Percentiles rank a stretch among this genome's conserved stretches.
phyloP scores from a whole-genome alignment of 2,329 filamentous ascomycete species.

The Daldinia sp. region DNA sequence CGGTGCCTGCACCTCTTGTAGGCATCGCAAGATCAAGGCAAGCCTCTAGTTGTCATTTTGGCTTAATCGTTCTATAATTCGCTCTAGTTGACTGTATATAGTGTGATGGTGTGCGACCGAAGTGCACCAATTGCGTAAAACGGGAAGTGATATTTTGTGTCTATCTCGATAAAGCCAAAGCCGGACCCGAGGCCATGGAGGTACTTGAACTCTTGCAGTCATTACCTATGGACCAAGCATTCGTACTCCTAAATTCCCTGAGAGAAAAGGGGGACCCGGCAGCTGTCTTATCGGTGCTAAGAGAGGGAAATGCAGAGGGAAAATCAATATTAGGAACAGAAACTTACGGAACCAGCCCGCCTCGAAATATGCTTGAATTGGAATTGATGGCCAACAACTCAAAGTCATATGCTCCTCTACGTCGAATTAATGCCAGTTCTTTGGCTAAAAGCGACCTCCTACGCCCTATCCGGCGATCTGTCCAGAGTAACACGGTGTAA shows the following conservation, averaged over 20 bases:
- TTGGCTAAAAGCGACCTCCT: constrained; percentile 20
- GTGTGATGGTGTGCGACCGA: constrained; percentile 38
- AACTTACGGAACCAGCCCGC: background rate
- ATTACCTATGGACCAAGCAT: constrained; percentile 32
- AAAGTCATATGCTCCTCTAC: constrained; percentile 35
- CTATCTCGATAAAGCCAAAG: constrained; percentile 31
- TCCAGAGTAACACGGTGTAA: background rate
- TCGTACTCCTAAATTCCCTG: constrained; percentile 35
- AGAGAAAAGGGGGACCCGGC: constrained; percentile 37
- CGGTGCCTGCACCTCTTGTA: constrained; percentile 36
- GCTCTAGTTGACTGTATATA: constrained; percentile 7
- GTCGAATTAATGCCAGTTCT: constrained; percentile 16
- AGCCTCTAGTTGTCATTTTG: constrained; percentile 1
- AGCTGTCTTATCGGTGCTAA: constrained; percentile 37
- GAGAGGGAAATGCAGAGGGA: background rate
- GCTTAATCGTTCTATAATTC: background rate
- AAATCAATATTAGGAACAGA: background rate
- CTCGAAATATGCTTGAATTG: constrained; percentile 26
- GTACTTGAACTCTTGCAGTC: constrained; percentile 40
- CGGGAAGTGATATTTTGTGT: constrained; percentile 25
- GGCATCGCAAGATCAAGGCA: constrained; percentile 36
- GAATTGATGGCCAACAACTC: constrained; percentile 43
- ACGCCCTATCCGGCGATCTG: background rate
- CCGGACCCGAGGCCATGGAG: constrained; percentile 35
- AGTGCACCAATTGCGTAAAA: constrained; percentile 32